Evolutionary conservation across 2,329 filamentous ascomycete genomes (phyloP).

Genomic region (Penicillium sp.): DNA sequence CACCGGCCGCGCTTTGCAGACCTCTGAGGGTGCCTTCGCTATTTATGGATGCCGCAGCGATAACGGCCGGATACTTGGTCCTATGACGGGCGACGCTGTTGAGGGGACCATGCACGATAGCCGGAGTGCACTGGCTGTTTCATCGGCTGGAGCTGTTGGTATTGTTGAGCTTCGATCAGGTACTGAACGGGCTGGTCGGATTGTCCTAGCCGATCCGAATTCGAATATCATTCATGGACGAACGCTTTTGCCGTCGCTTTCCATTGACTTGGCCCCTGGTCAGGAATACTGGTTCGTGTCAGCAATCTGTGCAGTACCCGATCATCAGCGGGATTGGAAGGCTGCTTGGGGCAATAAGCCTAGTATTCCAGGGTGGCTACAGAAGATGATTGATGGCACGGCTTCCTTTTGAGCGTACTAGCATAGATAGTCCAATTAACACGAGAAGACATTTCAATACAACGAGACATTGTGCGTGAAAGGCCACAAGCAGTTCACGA

Average conservation of each 20-base stretch:
- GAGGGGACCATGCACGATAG: slow-evolving; percentile 43
- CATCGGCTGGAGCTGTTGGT: slow-evolving; percentile 50
- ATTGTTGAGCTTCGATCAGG: slow-evolving; percentile 45
- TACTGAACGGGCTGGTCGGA: slow-evolving; percentile 53
- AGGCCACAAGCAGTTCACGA: no score
- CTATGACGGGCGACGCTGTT: slow-evolving; percentile 35
- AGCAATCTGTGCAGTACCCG: slow-evolving; percentile 67
- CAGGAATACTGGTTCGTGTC: slow-evolving; percentile 64
- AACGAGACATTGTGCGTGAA: no score
- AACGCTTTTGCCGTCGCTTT: slow-evolving; percentile 67
- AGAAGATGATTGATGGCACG: slow-evolving; percentile 45
- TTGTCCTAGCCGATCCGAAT: slow-evolving; percentile 74
- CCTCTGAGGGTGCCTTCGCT: slow-evolving; percentile 71
- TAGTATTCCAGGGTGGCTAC: slow-evolving; percentile 58
- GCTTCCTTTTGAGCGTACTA: background rate
- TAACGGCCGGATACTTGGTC: slow-evolving; percentile 54
- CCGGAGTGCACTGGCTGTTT: slow-evolving; percentile 43
- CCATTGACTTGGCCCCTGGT: slow-evolving; percentile 57
- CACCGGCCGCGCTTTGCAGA: slow-evolving; percentile 58
- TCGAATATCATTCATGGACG: slow-evolving; percentile 70
- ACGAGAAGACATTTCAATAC: no score
- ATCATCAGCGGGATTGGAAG: slow-evolving; percentile 50
- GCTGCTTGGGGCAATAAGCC: slow-evolving; percentile 60
- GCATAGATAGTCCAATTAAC: no score
- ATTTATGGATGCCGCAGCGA: slow-evolving; percentile 59